Base-by-base conservation (phyloP, 2,329 filamentous ascomycete species). In the Trichoderma sp. region DNA sequence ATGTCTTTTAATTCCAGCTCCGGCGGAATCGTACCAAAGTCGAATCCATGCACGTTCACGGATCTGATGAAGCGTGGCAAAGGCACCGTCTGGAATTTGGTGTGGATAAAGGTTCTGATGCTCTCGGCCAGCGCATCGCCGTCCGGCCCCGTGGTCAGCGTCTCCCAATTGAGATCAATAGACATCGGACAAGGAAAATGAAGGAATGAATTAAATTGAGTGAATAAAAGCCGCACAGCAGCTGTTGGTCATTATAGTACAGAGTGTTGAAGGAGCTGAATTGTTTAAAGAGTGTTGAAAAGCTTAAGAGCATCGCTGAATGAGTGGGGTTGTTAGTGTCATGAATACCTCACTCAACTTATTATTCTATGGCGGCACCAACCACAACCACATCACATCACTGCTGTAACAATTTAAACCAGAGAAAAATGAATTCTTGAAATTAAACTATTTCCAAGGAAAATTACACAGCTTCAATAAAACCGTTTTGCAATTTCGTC, bases 1-100 rank as follows among this genome's bases (percentile, higher is more conserved):
- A 99, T 95, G 83, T 98, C 97, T 85, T 98, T 98, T 81, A 99
- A 92, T 82, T 97, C 95, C 59, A 99, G 90, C 79, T 94, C 90
- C 2, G 97, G 97, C 53, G 94, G 89, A 67, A 96, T 91, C 33
- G 88, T 91, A 65, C 97, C 97, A 83, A 99, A 98, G 78, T 96
- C 93, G 85, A 99, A 99, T 77, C 94, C 93, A 83, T 98, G 95
- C 56, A 98, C 95, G 73, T 95, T 93, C 80, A 99, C 97, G 31
- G 95, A 97, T 82, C 97, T 95, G 85, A 99, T 98, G 89, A 99
- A 98, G 81, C 95, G 94, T 76, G 97, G 97, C 64, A 99, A 89
- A 31, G 93, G 90, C 78, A 98, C 93, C 77, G 95, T 92, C 85
- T 99, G 97, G 85, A 99, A 99, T 81, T 95, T 97, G 82, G 95